Base-by-base conservation (phyloP, 176 grass and related monocot species). In the Lolium rigidum region DNA sequence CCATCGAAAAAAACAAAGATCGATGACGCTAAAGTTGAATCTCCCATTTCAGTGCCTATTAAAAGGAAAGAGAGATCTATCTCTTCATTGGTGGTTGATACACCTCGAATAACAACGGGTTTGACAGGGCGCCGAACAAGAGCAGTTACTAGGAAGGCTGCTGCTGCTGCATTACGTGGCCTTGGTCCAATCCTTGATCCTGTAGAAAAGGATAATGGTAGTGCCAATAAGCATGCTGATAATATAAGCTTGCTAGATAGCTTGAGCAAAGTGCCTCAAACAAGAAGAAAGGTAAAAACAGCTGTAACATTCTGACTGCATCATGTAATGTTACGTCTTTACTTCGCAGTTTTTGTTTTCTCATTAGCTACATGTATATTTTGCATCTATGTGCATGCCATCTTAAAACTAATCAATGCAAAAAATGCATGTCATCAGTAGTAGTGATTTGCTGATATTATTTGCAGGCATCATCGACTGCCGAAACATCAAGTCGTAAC, bases 41-140 rank as follows among this genome's bases (percentile, higher is more conserved):
- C 89, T 76, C 92, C 87, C 6, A 28, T 82, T 83, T 26, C 17
- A 6, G 56, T 87, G 46, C 94, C 87, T 86, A 14, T 87, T 74
- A 88, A 83, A 92, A 90, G 88, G 82, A 92, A 92, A 89, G 86
- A 92, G 80, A 89, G 90, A 39, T 93, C 90, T 22, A 91, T 94
- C 80, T 94, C 92, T 88, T 94, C 92, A 9, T 89, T 92, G 80
- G 92, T 94, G 78, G 92, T 97, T 11, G 88, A 85, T 83, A 90
- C 87, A 88, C 88, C 94, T 88, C 85, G 77, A 86, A 75, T 94
- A 84, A 70, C 85, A 82, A 78, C 83, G 51, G 75, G 85, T 75
- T 81, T 86, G 58, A 94, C 89, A 77, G 86, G 92, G 48, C 86
- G 87, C 65, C 86, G 92, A 58, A 97, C 92, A 87, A 94, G 90